A percentile compares a stretch with the other conserved stretches of the same genome.
phyloP scores from a whole-genome alignment of 2,329 filamentous ascomycete species.

The Ceratocystis destructans region DNA sequence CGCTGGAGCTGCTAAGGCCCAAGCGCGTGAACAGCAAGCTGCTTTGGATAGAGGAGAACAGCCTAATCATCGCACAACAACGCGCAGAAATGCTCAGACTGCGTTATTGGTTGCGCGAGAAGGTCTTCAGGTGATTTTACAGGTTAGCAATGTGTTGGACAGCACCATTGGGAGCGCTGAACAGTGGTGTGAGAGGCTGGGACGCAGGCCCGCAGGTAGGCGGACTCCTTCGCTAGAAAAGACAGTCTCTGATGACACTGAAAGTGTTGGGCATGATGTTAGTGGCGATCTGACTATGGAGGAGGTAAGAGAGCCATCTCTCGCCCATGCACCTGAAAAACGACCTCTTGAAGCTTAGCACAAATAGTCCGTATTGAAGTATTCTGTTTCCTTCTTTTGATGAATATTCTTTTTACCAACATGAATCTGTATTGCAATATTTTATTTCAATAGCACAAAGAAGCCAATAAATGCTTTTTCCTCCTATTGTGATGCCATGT shows the following conservation, averaged over 20 bases:
- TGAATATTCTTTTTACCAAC: not conserved
- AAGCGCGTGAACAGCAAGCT: slow-evolving; percentile 13
- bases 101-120: slow-evolving; percentile 80
- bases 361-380: not conserved
- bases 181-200: slow-evolving; percentile 73
- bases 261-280: not conserved
- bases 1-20: slow-evolving; percentile 45
- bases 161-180: slow-evolving; percentile 84
- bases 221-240: slow-evolving; percentile 22
- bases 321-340: slow-evolving; percentile 21
- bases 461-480: no score
- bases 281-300: slow-evolving; percentile 20
- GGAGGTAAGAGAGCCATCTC: slow-evolving; percentile 22
- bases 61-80: slow-evolving; percentile 15
- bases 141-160: slow-evolving; percentile 77
- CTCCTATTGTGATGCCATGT: not conserved
- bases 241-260: not conserved
- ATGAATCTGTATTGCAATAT: not conserved
- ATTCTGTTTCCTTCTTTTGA: not conserved
- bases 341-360: slow-evolving; percentile 16
- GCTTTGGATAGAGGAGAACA: slow-evolving; percentile 16
- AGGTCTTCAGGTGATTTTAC: slow-evolving; percentile 84
- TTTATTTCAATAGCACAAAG: not conserved
- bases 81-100: slow-evolving; percentile 49
- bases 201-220: slow-evolving; percentile 27